Percentiles rank a stretch among this genome's conserved stretches.
phyloP scores from a whole-genome alignment of 768 basidiomycete genomes.

The Dictyophora rubrovolvata region DNA sequence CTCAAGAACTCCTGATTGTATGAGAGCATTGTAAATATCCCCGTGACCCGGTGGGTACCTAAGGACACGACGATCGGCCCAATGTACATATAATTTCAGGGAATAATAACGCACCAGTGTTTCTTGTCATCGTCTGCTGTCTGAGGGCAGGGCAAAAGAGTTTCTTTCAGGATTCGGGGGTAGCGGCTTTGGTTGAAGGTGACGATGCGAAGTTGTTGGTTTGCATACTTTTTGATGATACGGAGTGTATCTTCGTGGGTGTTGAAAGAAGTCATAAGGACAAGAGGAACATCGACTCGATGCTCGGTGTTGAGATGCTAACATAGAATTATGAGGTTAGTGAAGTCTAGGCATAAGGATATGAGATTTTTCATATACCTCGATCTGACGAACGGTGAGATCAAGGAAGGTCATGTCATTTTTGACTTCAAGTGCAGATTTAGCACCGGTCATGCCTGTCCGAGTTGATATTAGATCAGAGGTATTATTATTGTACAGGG shows the following conservation, averaged over 20 bases:
- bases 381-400: constrained; percentile 87
- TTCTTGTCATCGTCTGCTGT: constrained; percentile 75
- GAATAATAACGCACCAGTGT: constrained; percentile 46
- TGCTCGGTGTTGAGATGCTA: constrained; percentile 76
- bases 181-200: constrained; percentile 92
- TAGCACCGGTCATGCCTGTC: constrained; percentile 73
- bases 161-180: constrained; percentile 86
- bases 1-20: constrained; percentile 85
- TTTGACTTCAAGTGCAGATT: constrained; percentile 91
- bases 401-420: constrained; percentile 98
- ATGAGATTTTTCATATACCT: constrained; percentile 28
- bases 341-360: not conserved
- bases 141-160: constrained; percentile 74
- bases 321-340: not conserved
- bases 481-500: not conserved
- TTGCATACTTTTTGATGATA: constrained; percentile 94
- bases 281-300: constrained; percentile 87
- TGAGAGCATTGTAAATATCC: constrained; percentile 87
- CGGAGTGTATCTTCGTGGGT: constrained; percentile 93
- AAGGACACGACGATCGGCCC: not conserved
- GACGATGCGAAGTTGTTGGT: constrained; percentile 88
- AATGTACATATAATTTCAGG: not conserved
- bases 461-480: not conserved
- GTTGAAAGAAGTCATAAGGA: constrained; percentile 99
- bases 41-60: constrained; percentile 91